phyloP scores from a whole-genome alignment of 108 stramenopile species.

The Mayamaea pseudoterrestris region DNA sequence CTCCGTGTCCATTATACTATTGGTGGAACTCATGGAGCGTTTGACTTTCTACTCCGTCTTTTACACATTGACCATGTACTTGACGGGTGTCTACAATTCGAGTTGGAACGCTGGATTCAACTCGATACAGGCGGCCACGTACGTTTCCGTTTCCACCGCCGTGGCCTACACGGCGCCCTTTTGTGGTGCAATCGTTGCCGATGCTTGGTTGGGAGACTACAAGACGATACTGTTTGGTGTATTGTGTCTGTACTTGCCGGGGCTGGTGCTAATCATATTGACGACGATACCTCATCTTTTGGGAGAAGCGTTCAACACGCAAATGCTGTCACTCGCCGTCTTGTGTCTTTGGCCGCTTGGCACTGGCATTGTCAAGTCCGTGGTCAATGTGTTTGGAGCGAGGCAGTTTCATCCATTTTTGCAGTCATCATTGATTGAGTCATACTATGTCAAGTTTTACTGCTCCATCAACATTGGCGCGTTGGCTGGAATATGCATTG shows the following conservation, averaged over 20 bases:
- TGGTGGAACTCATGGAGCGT: slow-evolving; percentile 74
- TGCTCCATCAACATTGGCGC: slow-evolving; percentile 85
- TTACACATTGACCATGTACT: slow-evolving; percentile 70
- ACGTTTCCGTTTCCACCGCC: slow-evolving; percentile 63
- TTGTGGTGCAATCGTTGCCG: slow-evolving; percentile 64
- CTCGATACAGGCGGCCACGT: slow-evolving; percentile 47
- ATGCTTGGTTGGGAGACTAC: slow-evolving; percentile 70
- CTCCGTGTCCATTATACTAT: slow-evolving; percentile 59
- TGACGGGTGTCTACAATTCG: slow-evolving; percentile 66
- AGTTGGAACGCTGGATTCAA: slow-evolving; percentile 66
- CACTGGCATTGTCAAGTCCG: slow-evolving; percentile 71
- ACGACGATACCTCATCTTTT: slow-evolving; percentile 53
- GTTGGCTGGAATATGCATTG: slow-evolving; percentile 59
- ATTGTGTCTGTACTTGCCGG: slow-evolving; percentile 59
- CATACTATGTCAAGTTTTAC: slow-evolving; percentile 84
- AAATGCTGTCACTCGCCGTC: slow-evolving; percentile 36
- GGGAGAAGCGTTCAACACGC: slow-evolving; percentile 42
- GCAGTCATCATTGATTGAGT: slow-evolving; percentile 62
- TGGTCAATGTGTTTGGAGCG: slow-evolving; percentile 82
- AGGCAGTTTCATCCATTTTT: slow-evolving; percentile 80
- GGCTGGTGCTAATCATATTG: slow-evolving; percentile 52
- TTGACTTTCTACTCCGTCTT: slow-evolving; percentile 76
- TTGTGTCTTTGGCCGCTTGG: slow-evolving; percentile 73
- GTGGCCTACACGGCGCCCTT: slow-evolving; percentile 81
- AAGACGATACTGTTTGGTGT: slow-evolving; percentile 47